Evolutionary conservation across 768 basidiomycete species (phyloP).

Genomic region (Lentinula sp.): DNA sequence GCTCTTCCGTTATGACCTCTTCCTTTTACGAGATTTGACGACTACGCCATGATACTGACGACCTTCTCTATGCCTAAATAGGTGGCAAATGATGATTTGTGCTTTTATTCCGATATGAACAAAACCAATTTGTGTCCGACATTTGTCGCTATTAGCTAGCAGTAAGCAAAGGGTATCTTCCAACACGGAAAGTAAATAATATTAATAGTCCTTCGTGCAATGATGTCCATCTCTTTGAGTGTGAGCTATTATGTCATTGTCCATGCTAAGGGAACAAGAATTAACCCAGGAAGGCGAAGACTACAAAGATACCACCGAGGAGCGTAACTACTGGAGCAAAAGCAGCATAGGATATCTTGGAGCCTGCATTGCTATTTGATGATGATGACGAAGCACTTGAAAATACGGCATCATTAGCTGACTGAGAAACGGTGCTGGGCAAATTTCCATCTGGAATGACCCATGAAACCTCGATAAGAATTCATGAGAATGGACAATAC

Average conservation of each 20-base stretch:
- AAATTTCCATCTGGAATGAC: constrained; percentile 9
- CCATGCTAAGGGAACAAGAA: background rate
- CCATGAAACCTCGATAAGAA: background rate
- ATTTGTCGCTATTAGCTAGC: too few species aligned
- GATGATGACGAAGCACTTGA: background rate
- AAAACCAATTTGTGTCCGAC: too few species aligned
- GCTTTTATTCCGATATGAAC: too few species aligned
- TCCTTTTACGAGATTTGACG: background rate
- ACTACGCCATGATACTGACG: background rate
- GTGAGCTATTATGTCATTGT: background rate
- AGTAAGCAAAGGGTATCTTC: background rate
- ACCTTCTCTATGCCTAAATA: background rate
- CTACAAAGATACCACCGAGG: constrained; percentile 9
- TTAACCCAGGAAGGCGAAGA: constrained; percentile 1
- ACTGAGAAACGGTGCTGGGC: constrained; percentile 11
- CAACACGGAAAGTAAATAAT: background rate
- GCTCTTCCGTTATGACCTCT: background rate
- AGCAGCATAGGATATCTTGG: background rate
- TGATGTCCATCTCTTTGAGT: background rate
- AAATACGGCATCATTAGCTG: constrained; percentile 11
- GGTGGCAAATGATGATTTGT: too few species aligned
- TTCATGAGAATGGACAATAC: background rate
- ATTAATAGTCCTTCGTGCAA: background rate
- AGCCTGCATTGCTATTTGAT: background rate
- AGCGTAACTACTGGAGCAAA: constrained; percentile 7